Evolutionary conservation across 129 eudicot species (phyloP).

Genomic region (Lactuca sativa): DNA sequence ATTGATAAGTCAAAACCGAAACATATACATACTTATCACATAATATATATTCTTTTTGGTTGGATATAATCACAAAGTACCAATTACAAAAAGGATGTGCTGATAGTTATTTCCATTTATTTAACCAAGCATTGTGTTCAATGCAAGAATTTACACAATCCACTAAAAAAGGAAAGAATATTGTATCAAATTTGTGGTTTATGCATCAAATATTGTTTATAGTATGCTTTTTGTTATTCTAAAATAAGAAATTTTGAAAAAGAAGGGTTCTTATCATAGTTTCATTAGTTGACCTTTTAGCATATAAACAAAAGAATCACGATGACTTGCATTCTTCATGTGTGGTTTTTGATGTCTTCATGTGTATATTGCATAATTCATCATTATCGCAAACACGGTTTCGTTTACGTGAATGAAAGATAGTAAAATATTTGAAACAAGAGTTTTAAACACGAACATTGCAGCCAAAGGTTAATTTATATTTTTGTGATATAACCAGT

Average conservation of each 20-base stretch:
- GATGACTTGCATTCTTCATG: constrained; percentile 20
- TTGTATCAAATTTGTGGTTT: constrained; percentile 22
- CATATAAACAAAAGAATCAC: constrained; percentile 37
- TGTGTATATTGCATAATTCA: constrained; percentile 7
- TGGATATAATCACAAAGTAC: constrained; percentile 27
- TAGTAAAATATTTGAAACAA: neutral
- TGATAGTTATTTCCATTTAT: constrained; percentile 33
- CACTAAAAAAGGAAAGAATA: constrained; percentile 26
- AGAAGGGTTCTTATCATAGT: constrained; percentile 16
- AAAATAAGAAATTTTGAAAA: constrained; percentile 26
- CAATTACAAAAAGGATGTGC: constrained; percentile 19
- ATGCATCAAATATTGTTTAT: constrained; percentile 24
- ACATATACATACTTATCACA: constrained; percentile 33
- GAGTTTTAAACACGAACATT: no score
- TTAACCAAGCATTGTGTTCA: constrained; percentile 24
- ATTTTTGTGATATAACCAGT: no score
- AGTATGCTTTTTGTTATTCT: constrained; percentile 36
- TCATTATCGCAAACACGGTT: constrained; percentile 19
- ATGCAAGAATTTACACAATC: constrained; percentile 26
- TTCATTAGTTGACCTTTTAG: constrained; percentile 20
- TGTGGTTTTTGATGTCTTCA: constrained; percentile 20
- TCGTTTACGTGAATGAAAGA: constrained; percentile 4
- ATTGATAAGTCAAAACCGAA: constrained; percentile 28
- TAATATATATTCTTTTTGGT: constrained; percentile 17
- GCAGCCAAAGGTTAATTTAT: no score